These are phyloP conservation scores for Aschersonia sp. DNA, from an alignment of 2,329 filamentous ascomycete genomes.

Conservation along the genomic window DNA sequence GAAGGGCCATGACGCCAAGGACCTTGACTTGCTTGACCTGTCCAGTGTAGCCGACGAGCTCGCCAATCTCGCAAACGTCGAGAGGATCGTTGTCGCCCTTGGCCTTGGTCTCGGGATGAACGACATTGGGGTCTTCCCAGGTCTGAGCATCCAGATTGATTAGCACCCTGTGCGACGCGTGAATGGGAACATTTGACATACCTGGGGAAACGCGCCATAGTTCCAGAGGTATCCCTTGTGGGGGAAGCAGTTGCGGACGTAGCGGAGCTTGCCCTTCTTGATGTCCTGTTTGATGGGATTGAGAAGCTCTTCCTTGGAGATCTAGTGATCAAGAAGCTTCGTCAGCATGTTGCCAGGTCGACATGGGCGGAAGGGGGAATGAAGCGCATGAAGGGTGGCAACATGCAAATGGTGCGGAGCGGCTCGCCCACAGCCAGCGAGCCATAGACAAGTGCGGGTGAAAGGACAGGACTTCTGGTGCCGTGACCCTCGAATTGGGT, in stretches of 20 bases:
- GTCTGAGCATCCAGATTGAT: constrained; percentile 41
- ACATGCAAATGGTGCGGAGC: too few species aligned
- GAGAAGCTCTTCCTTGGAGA: constrained; percentile 95
- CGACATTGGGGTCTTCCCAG: constrained; percentile 93
- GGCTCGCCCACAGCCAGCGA: background rate
- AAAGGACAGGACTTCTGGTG: background rate
- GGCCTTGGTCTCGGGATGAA: constrained; percentile 98
- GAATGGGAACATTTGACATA: constrained; percentile 26
- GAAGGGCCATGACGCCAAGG: constrained; percentile 95
- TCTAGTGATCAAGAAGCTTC: constrained; percentile 36
- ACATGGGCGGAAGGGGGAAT: too few species aligned
- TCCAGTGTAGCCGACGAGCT: constrained; percentile 88
- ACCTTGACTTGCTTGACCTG: constrained; percentile 99
- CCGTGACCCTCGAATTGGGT: background rate
- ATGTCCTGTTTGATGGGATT: constrained; percentile 99
- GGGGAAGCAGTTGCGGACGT: constrained; percentile 99
- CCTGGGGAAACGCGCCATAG: constrained; percentile 98
- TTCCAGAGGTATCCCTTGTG: constrained; percentile 99
- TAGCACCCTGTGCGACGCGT: background rate
- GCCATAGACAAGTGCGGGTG: background rate
- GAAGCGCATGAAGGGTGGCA: too few species aligned
- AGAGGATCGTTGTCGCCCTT: constrained; percentile 99
- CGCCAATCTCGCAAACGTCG: constrained; percentile 98
- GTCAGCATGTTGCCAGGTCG: constrained; percentile 9
- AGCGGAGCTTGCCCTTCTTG: constrained; percentile 99